Base-by-base conservation (phyloP, 2,329 filamentous ascomycete genomes). In the Madurella fahalii region DNA sequence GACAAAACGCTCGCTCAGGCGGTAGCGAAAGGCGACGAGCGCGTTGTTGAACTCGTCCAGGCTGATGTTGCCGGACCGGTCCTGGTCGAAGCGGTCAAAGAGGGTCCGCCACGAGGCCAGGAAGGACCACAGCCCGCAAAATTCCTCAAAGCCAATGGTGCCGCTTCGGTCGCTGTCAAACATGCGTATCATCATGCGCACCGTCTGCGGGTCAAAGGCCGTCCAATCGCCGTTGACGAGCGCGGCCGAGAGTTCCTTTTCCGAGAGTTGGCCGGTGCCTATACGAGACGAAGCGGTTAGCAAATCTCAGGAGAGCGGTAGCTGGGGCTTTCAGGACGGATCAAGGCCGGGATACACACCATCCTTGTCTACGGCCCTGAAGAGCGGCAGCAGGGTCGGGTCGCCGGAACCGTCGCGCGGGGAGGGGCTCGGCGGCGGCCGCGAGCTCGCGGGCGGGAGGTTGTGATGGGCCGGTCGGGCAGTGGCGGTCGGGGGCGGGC, bases 131-230 rank as follows among this genome's bases (percentile, higher is more conserved):
- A 99, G 79, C 16, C 90, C 93, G 68, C 92, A 95, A 72, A 99
- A 99, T 72, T 97, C 94, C 61, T 94, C 86, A 71, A 96, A 97
- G 58, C 88, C 91, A 69, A 99, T 95, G 13, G 87, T 89, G 49
- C 92, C 91, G 58, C 83, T 88, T 64, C 89, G 87, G 73, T 96
- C 89, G 55, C 87, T 89, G 74, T 97, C 93, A 74, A 99, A 99
- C 94, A 99, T 97, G 68, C 92, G 88, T 63, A 99, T 96, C 92
- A 99, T 96, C 90, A 97, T 96, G 67, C 87, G 87, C 61, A 97
- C 92, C 1, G 94, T 99, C 65, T 96, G 89, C 4, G 85, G 81
- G 72, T 99, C 92, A 70, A 99, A 99, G 4, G 90, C 65, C 1
- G 90, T 90, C 83, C 90, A 96, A 77, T 99, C 94, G 52, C 92